Base-by-base conservation (phyloP, 2,329 filamentous ascomycete species). In the Sporothrix pallida region DNA sequence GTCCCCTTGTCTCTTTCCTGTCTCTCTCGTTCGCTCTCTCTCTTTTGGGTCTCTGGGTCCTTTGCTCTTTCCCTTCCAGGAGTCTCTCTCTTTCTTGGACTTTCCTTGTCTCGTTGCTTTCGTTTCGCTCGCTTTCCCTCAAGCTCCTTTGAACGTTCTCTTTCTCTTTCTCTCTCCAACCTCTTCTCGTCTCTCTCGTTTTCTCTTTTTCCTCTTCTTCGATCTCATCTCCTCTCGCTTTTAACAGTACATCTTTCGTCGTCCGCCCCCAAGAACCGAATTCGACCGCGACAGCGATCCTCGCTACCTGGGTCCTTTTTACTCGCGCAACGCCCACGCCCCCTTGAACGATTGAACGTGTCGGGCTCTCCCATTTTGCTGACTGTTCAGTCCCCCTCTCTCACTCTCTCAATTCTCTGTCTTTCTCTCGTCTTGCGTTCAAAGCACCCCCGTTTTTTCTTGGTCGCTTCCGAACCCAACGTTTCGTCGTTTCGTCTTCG, bases 381-480 rank as follows among this genome's bases (percentile, higher is more conserved):
- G 48, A 63, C 70, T 72, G 48, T 54, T 31, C 31, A 37, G 31
- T 37, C 31, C 31, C 31, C 31, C 31, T 37, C 31, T 37, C 31
- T 37, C 31, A 37, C 71, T 48, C 42, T 60, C 60, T 70, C 67
- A 52, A 52, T 37, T 9, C 68, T 72, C 50, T 20, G 1, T 13
- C 48, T 42, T 6, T 20, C 31, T n/a, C 50, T 50, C 50, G 48
- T 48, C 48, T 46, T 54, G 31, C 3, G 31, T 37, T 37, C 31
- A 37, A 2, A 37, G 7, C 52, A 58, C 52, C 63, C 52, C 56
- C 46, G 52, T 31, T 37, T 62, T 62, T 46, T 62, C 54, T 46
- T 68, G 15, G n/a, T 60, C 63, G 63, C 62, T 60, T 10, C 60
- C n/a, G 48, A 58, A 62, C 63, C 42, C 71, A 48, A 62, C 69